phyloP scores from a whole-genome alignment of 345 rosid species.

The Citrus inodora region DNA sequence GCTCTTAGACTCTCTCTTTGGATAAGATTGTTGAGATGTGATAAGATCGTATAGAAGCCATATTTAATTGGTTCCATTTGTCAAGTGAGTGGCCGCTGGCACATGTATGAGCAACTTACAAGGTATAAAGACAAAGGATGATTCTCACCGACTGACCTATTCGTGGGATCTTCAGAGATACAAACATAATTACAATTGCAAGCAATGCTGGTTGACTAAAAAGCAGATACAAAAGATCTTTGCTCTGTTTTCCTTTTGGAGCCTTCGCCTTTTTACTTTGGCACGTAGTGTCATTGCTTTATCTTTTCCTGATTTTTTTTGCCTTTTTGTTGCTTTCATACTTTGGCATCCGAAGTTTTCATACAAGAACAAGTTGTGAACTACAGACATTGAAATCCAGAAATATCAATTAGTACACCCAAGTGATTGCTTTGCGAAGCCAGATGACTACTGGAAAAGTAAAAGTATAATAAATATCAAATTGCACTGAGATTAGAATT shows the following conservation, averaged over 20 bases:
- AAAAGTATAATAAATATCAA: neutral
- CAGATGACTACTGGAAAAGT: neutral
- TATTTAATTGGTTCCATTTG: neutral
- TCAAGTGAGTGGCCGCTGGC: neutral
- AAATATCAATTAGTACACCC: neutral
- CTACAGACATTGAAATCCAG: neutral
- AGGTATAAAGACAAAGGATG: neutral
- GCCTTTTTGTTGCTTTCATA: neutral
- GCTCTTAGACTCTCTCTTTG: neutral
- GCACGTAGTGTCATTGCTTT: neutral
- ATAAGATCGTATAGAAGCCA: neutral
- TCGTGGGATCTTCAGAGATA: neutral
- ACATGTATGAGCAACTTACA: neutral
- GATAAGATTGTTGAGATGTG: neutral
- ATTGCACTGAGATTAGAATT: too few species aligned
- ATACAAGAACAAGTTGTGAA: neutral
- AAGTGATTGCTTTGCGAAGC: neutral
- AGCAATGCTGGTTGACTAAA: neutral
- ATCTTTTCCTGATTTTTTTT: neutral
- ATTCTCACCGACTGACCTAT: neutral
- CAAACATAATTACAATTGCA: neutral
- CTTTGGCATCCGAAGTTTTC: neutral
- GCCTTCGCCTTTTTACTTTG: neutral
- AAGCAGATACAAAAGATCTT: neutral
- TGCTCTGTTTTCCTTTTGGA: neutral